phyloP scores from a whole-genome alignment of 2,329 filamentous ascomycete genomes.

The Penicillium sp. region DNA sequence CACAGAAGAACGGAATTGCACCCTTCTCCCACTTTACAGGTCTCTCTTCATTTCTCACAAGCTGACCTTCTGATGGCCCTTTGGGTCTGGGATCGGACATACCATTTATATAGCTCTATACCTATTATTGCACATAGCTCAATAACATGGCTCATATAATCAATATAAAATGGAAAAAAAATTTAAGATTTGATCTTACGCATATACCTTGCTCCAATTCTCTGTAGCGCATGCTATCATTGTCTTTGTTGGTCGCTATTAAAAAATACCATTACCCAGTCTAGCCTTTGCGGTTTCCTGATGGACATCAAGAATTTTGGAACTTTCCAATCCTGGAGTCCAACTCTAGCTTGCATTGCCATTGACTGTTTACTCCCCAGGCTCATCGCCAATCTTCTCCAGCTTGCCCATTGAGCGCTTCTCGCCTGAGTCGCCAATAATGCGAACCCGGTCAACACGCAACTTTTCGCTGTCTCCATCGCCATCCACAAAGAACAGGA shows the following conservation, averaged over 20 bases:
- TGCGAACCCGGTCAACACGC: constrained; percentile 60
- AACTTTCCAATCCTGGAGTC: not conserved
- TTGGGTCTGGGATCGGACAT: constrained; percentile 60
- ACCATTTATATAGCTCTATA: constrained; percentile 16
- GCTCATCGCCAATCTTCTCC: constrained; percentile 85
- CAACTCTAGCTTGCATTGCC: not conserved
- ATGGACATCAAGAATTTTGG: not conserved
- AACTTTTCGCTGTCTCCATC: constrained; percentile 82
- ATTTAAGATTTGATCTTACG: not conserved
- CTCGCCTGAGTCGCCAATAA: constrained; percentile 87
- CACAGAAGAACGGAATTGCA: constrained; percentile 82
- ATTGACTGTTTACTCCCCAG: constrained; percentile 52
- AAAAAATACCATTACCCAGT: not conserved
- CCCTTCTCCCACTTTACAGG: constrained; percentile 52
- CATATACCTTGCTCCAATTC: not conserved
- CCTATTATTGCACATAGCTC: not conserved
- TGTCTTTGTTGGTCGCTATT: not conserved
- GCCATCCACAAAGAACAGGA: constrained; percentile 85
- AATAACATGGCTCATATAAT: too few species aligned
- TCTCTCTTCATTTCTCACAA: constrained; percentile 43
- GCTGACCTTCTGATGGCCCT: constrained; percentile 36
- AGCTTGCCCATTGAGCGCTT: constrained; percentile 92
- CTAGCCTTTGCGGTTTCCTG: not conserved
- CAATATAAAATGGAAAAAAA: not conserved
- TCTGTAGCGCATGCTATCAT: not conserved